These are phyloP conservation scores for Penicillium fimorum DNA, from an alignment of 495 filamentous ascomycete genomes.

Conservation along the genomic window DNA sequence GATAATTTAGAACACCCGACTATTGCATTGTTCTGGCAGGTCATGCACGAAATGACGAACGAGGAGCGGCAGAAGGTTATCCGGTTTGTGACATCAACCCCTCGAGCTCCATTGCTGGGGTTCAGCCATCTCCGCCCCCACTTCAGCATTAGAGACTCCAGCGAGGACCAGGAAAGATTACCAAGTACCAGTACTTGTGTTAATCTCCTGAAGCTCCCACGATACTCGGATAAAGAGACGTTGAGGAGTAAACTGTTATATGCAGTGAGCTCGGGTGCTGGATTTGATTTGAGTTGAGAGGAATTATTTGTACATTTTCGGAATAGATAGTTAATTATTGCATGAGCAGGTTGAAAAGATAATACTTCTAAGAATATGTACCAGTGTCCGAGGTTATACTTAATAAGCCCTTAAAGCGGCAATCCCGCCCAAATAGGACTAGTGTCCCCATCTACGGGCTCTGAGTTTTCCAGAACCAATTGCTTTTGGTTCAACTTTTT, in stretches of 20 bases:
- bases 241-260: conserved; percentile 82
- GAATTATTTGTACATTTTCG: conserved; percentile 4
- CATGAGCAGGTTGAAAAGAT: conserved; percentile 23
- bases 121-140: conserved; percentile 81
- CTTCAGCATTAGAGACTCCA: conserved; percentile 89
- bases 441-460: conserved; percentile 27
- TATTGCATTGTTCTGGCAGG: conserved; percentile 86
- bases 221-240: conserved; percentile 61
- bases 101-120: conserved; percentile 85
- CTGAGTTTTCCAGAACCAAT: conserved; percentile 40
- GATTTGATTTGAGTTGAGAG: conserved; percentile 83
- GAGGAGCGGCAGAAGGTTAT: conserved; percentile 79
- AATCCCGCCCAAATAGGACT: conserved; percentile 20
- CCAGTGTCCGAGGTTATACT: conserved; percentile 5
- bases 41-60: conserved; percentile 73
- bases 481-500: conserved; percentile 45
- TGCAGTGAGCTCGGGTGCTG: conserved; percentile 86
- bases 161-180: conserved; percentile 72
- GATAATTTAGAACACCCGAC: conserved; percentile 83
- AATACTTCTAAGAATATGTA: background rate
- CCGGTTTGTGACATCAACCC: conserved; percentile 94
- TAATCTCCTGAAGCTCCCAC: conserved; percentile 90
- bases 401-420: conserved; percentile 28
- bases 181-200: conserved; percentile 98
- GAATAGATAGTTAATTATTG: background rate